Evolutionary conservation across 2,329 filamentous ascomycete genomes (phyloP), one percentile per base, ranked within the genome.

Genomic region (Aspergillus uvarum): DNA sequence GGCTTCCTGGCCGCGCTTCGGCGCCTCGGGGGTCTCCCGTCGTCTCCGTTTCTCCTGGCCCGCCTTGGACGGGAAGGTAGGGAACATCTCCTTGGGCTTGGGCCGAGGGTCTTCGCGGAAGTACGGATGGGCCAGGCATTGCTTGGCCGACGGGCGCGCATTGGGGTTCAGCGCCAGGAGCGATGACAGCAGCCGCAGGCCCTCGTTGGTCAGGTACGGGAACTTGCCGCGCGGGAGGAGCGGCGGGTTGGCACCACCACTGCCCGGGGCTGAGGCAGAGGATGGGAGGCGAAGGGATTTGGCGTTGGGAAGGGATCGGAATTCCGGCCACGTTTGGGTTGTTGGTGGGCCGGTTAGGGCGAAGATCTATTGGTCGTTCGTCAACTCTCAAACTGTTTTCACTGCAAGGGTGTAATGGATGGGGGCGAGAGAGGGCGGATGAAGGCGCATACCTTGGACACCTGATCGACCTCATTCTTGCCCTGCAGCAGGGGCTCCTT

Each of bases 21-120:
- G 95, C 6, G 95, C 95, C 74, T 92, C 88, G 1, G 95, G 95
- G 64, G 88, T 93, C 61, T 87, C 86, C 61, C 85, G 82, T 42
- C 85, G 82, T 64, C 91, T 81, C 67, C 92, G 82, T 71, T 88
- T 89, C 81, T 99, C 95, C 80, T 95, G 90, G 1, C 92, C 92
- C 0, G 95, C 95, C 76, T 96, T 97, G 68, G 90, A 95, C 0
- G 95, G 95, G 74, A 98, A 99, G 0, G 95, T 98, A 2, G 95
- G 95, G 72, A 99, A 98, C 88, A 99, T 89, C 68, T 89, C 89
- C 72, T 91, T 89, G 7, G 89, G 87, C 78, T 98, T 98, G 1
- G 93, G 91, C 62, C 90, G 90, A 0, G 95, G 95, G 67, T 96
- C 89, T 77, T 98, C 93, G 19, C 76, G 81, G 76, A 99, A 99